phyloP scores from a whole-genome alignment of 805 yeast species.

The Cephaloascus fragrans region DNA sequence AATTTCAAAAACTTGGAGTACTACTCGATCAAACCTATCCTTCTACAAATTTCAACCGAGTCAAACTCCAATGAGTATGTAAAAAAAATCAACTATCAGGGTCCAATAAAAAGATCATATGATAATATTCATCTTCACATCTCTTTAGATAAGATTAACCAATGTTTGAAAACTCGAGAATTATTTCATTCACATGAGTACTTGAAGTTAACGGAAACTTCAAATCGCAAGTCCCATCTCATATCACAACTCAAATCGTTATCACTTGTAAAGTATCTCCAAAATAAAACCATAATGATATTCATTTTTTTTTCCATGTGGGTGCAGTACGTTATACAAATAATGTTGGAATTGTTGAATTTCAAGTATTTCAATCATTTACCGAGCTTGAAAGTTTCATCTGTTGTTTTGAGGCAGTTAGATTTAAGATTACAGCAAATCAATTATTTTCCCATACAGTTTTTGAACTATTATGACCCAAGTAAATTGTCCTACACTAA shows the following conservation, averaged over 20 bases:
- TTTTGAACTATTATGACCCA: constrained; percentile 41
- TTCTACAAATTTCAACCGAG: constrained; percentile 40
- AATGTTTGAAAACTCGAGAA: constrained; percentile 4
- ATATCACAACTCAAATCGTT: constrained; percentile 12
- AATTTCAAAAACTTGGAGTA: constrained; percentile 63
- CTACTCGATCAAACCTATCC: constrained; percentile 64
- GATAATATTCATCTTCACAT: background rate
- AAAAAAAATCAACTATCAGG: constrained; percentile 14
- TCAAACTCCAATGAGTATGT: constrained; percentile 10
- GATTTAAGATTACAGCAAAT: constrained; percentile 71
- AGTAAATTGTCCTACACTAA: constrained; percentile 25
- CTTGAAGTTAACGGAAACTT: constrained; percentile 9
- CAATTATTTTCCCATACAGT: constrained; percentile 73
- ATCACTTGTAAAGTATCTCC: constrained; percentile 7
- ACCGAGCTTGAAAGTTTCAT: constrained; percentile 24
- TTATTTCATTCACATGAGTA: constrained; percentile 9
- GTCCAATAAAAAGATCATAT: constrained; percentile 1
- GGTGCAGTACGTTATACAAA: constrained; percentile 10
- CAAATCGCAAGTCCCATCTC: constrained; percentile 16
- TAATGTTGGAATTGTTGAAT: constrained; percentile 17
- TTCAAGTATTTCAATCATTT: constrained; percentile 8
- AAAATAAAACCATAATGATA: constrained; percentile 2
- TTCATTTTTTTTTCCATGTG: constrained; percentile 6
- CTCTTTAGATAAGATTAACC: constrained; percentile 2
- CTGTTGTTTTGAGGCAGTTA: constrained; percentile 67